Evolutionary conservation across 768 basidiomycete species (phyloP), one percentile per base, ranked within the genome.

Genomic region (Trichaptum fuscoviolaceum): DNA sequence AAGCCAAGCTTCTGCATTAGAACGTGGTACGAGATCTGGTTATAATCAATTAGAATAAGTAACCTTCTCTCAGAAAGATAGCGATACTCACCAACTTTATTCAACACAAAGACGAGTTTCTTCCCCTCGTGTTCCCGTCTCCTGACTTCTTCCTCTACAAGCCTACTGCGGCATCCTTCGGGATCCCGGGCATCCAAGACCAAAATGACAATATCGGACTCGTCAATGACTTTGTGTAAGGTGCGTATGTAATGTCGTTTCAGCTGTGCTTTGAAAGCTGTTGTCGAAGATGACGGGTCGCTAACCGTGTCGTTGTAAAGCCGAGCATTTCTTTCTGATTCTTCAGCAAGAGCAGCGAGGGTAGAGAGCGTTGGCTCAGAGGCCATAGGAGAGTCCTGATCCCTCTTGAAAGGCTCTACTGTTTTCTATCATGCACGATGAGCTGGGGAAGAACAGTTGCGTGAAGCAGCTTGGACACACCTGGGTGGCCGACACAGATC

Each of bases 101-200:
- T 99, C n/a, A 99, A 75, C 2, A 98, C 93, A 64, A 95, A 93
- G 1, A 99, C 88, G 34, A 99, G 79, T 74, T 88, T 92, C 81
- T 99, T 99, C 8, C 95, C 92, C 69, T 96, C 92, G 25, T 80
- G 81, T 74, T 96, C 95, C 36, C 92, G 83, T 69, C 93, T 81
- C 59, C 91, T 81, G 0, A 97, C 95, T 75, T 97, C 96, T 73
- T 96, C 93, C 75, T 99, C 97, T 4, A 99, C 95, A 52, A 96
- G 82, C 63, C 90, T 83, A 77, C 94, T 96, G 69, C 96, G 79
- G 57, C 94, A 96, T 0, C 96, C 96, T 67, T 96, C 91, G 1
- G 97, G 96, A 80, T 99, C 96, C 57, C 96, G 82, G 0, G 96
- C 96, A 77, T 99, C 97, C 18, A 99, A 82, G 0, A 94, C 92